These are phyloP conservation scores for Hypoxylon trugodes DNA, from an alignment of 495 filamentous ascomycete species.

Conservation along the genomic window DNA sequence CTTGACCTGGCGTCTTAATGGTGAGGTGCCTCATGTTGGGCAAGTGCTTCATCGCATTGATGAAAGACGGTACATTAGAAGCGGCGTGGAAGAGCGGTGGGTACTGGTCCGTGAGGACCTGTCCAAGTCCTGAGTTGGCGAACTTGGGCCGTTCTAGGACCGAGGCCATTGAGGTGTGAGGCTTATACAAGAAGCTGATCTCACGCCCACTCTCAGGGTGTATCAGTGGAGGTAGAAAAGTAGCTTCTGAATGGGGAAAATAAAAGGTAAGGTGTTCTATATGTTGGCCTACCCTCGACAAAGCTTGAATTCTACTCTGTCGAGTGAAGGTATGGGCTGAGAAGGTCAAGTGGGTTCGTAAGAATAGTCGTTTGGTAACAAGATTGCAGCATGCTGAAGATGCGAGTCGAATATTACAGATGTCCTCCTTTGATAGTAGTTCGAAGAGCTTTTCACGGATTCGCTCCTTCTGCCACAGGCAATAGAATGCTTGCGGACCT, in stretches of 20 bases:
- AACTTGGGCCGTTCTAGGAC: constrained; percentile 67
- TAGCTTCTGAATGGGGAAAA: constrained; percentile 72
- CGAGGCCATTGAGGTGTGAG: constrained; percentile 63
- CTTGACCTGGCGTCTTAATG: constrained; percentile 75
- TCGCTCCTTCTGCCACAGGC: constrained; percentile 61
- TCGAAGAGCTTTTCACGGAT: constrained; percentile 61
- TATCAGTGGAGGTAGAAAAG: constrained; percentile 78
- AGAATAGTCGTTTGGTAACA: constrained; percentile 62
- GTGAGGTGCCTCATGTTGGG: constrained; percentile 71
- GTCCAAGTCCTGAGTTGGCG: constrained; percentile 66
- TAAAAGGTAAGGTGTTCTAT: constrained; percentile 74
- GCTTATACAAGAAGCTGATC: constrained; percentile 76
- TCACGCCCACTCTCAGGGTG: constrained; percentile 75
- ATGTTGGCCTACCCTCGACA: constrained; percentile 75
- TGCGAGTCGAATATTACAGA: constrained; percentile 59
- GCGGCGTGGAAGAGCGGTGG: constrained; percentile 84
- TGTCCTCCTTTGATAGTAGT: constrained; percentile 57
- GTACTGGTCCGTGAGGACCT: constrained; percentile 80
- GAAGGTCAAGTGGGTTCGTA: constrained; percentile 69
- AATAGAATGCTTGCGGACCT: constrained; percentile 56
- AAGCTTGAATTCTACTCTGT: constrained; percentile 69
- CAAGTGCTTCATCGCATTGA: constrained; percentile 70
- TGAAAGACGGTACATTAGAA: constrained; percentile 82
- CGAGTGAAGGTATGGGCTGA: constrained; percentile 74
- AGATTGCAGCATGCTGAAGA: constrained; percentile 61